Base-by-base conservation (phyloP, 306 rosid genomes). In the Hippophae gyantsensis region DNA sequence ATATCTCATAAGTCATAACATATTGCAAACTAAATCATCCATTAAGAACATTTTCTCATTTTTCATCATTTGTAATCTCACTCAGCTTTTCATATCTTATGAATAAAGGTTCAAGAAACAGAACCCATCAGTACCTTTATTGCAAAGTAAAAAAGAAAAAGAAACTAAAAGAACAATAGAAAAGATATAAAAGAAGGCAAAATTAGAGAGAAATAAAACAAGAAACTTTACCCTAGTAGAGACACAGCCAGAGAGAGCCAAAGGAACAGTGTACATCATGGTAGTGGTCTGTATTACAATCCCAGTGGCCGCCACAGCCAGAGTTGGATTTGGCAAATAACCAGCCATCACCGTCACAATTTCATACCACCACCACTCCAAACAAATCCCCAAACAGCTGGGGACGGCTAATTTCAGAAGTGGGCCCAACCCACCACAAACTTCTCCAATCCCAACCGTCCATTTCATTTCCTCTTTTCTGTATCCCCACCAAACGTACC, bases 281-380 rank as follows among this genome's bases (percentile, higher is more conserved):
- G 88, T 85, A 10, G 99, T 92, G 42, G 99, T 92, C 80, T 92
- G 99, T 72, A 88, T 85, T 43, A 92, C 73, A 69, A 92, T 80
- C 60, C 99, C 99, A 46, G 99, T 92, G n/a, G 99, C 89, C 0
- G 96, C 99, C 13, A 92, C 95, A 25, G 99, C 76, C 12, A 81
- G 63, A 0, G 87, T 85, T 2, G 99, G 99, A 64, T 74, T 74
- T 0, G 73, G 58, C 75, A 92, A 70, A 59, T 92, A 92, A 2
- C 99, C 99, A n/a, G 99, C 87, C 80, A 92, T 44, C 8, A 92
- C 82, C 12, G 79, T 85, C 63, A 92, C 87, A 23, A 92, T 92
- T 81, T 92, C 99, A 26, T 92, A 92, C 99, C 99, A 92, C 99
- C 99, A 92, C 99, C 99, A 92, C 78, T 92, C 99, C 81, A 92